Conservation (phyloP, 192 early-diverging fungal species). For the Linnemannia zychae region DNA sequence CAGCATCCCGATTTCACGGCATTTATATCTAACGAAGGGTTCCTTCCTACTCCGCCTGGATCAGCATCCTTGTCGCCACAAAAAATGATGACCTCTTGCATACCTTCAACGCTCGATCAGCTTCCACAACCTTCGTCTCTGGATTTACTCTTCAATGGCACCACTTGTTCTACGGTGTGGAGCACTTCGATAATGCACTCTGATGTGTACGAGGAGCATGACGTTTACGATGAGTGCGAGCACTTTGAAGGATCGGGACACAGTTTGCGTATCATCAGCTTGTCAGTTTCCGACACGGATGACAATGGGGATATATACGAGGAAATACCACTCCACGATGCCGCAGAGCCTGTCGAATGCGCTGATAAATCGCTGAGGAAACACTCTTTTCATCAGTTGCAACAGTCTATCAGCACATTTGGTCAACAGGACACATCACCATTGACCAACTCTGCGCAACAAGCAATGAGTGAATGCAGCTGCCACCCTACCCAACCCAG, state of each 20-base stretch:
- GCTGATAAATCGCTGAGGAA: background rate
- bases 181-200: background rate
- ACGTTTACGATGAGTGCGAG: slow-evolving; percentile 35
- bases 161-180: background rate
- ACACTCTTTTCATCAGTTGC: background rate
- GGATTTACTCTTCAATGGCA: background rate
- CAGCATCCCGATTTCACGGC: background rate
- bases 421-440: background rate
- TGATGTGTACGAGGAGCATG: slow-evolving; percentile 33
- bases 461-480: slow-evolving; percentile 25
- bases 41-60: slow-evolving; percentile 42
- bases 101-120: background rate
- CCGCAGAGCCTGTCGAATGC: background rate
- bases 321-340: background rate
- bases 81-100: slow-evolving; percentile 7
- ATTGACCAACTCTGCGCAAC: background rate
- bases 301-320: slow-evolving; percentile 16
- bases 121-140: background rate
- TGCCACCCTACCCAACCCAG: slow-evolving; percentile 3
- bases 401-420: background rate
- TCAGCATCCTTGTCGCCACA: slow-evolving; percentile 34
- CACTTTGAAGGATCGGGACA: slow-evolving; percentile 46
- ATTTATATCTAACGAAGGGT: slow-evolving; percentile 7
- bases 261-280: slow-evolving; percentile 31
- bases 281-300: slow-evolving; percentile 25